Evolutionary conservation across 2,329 filamentous ascomycete genomes (phyloP).

Genomic region (Nothophoma quercina): DNA sequence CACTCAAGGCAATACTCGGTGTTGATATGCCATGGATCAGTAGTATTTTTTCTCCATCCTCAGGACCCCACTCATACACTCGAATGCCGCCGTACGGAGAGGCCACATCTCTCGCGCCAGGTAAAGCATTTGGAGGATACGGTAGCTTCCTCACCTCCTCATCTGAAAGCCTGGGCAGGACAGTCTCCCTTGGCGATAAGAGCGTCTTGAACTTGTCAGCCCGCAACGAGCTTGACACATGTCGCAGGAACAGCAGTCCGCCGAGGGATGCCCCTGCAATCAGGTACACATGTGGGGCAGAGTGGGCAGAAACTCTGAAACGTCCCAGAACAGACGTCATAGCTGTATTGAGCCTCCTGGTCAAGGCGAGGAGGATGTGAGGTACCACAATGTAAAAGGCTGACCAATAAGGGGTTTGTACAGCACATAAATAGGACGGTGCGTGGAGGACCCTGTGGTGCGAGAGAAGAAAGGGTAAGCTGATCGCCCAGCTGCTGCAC

Average conservation of each 20-base stretch:
- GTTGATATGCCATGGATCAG: slow-evolving; percentile 84
- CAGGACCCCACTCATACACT: slow-evolving; percentile 83
- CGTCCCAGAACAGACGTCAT: slow-evolving; percentile 22
- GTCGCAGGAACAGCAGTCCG: slow-evolving; percentile 32
- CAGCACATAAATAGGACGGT: slow-evolving; percentile 25
- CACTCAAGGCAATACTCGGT: slow-evolving; percentile 73
- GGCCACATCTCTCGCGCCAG: slow-evolving; percentile 71
- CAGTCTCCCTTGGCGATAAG: slow-evolving; percentile 38
- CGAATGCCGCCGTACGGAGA: slow-evolving; percentile 75
- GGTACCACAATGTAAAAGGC: slow-evolving; percentile 2
- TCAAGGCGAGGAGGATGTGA: slow-evolving; percentile 20
- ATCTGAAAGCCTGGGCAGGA: slow-evolving; percentile 35
- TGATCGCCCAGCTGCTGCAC: slow-evolving; percentile 15
- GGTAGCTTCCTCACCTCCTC: slow-evolving; percentile 41
- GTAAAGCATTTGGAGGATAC: slow-evolving; percentile 75
- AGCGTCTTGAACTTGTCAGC: slow-evolving; percentile 24
- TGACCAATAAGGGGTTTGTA: slow-evolving; percentile 29
- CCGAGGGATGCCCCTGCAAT: slow-evolving; percentile 39
- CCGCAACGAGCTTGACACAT: slow-evolving; percentile 28
- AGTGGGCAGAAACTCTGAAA: slow-evolving; percentile 27
- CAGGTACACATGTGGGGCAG: slow-evolving; percentile 28
- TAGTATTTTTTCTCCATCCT: slow-evolving; percentile 73
- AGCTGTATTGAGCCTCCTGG: slow-evolving; percentile 15
- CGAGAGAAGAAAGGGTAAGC: slow-evolving; percentile 4
- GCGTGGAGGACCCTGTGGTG: slow-evolving; percentile 8